These are phyloP conservation scores for Exophiala sp. DNA, from an alignment of 2,329 filamentous ascomycete genomes.

Conservation along the genomic window DNA sequence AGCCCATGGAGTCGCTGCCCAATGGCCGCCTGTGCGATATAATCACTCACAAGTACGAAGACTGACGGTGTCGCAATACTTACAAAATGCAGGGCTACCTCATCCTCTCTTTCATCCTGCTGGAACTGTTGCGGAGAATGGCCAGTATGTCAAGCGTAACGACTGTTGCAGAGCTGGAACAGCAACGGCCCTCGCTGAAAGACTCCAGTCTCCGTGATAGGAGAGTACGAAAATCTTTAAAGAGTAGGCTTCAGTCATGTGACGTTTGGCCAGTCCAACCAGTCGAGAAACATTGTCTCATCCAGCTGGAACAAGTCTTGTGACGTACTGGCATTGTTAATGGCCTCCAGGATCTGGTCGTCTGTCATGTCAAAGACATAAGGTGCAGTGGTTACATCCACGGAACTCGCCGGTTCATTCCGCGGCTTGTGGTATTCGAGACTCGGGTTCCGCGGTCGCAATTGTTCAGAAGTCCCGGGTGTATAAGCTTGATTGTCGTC, in stretches of 20 bases:
- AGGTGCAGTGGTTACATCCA: constrained; percentile 11
- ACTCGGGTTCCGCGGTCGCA: constrained; percentile 4
- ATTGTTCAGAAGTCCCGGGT: not conserved
- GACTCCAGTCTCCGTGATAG: constrained; percentile 1
- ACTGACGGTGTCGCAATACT: no score
- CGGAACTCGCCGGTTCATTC: not conserved
- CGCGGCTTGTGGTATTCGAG: constrained; percentile 4
- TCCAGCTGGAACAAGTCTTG: constrained; percentile 48
- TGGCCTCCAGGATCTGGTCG: constrained; percentile 60
- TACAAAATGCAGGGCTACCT: constrained; percentile 17
- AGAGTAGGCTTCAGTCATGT: constrained; percentile 32
- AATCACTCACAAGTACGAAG: no score
- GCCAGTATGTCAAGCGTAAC: constrained; percentile 25
- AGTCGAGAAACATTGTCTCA: constrained; percentile 54
- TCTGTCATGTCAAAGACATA: constrained; percentile 56
- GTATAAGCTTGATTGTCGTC: constrained; percentile 8
- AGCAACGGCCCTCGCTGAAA: constrained; percentile 1
- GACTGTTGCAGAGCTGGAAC: not conserved
- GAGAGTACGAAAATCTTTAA: not conserved
- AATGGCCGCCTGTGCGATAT: no score
- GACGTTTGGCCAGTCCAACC: constrained; percentile 39
- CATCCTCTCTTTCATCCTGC: constrained; percentile 22
- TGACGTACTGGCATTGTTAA: constrained; percentile 55
- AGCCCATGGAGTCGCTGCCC: no score
- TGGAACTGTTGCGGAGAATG: constrained; percentile 21